phyloP scores from a whole-genome alignment of 306 rosid species.

The Pterocarpus santalinus region DNA sequence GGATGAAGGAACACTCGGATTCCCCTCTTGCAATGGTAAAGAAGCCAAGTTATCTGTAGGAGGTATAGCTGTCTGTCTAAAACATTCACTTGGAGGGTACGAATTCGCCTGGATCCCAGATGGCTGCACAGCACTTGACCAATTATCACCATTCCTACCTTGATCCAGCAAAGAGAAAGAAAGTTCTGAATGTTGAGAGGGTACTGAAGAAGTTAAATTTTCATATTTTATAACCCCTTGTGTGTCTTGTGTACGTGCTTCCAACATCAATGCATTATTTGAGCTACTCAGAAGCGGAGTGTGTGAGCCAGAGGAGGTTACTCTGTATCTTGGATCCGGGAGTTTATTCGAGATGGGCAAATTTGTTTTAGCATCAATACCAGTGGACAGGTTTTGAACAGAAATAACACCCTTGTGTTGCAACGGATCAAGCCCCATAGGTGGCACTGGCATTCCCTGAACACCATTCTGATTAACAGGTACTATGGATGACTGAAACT shows the following conservation, averaged over 20 bases:
- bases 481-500: constrained; percentile 57
- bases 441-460: constrained; percentile 64
- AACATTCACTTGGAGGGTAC: constrained; percentile 55
- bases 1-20: constrained; percentile 57
- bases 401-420: constrained; percentile 51
- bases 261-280: constrained; percentile 57
- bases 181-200: constrained; percentile 64
- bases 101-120: constrained; percentile 65
- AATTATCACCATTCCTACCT: constrained; percentile 61
- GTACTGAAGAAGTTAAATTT: constrained; percentile 56
- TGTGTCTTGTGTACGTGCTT: constrained; percentile 56
- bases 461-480: constrained; percentile 65
- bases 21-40: constrained; percentile 56
- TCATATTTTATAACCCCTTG: constrained; percentile 61
- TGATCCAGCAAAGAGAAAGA: constrained; percentile 60
- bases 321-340: constrained; percentile 60
- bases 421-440: constrained; percentile 64
- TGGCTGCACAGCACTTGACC: constrained; percentile 70
- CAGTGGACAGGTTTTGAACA: constrained; percentile 55
- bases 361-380: constrained; percentile 55
- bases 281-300: constrained; percentile 52
- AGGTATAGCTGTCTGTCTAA: constrained; percentile 54
- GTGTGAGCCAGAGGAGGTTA: constrained; percentile 45
- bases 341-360: constrained; percentile 62
- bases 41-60: constrained; percentile 55